Evolutionary conservation across 257 asterid species (phyloP).

Genomic region (Solanum dulcamara): DNA sequence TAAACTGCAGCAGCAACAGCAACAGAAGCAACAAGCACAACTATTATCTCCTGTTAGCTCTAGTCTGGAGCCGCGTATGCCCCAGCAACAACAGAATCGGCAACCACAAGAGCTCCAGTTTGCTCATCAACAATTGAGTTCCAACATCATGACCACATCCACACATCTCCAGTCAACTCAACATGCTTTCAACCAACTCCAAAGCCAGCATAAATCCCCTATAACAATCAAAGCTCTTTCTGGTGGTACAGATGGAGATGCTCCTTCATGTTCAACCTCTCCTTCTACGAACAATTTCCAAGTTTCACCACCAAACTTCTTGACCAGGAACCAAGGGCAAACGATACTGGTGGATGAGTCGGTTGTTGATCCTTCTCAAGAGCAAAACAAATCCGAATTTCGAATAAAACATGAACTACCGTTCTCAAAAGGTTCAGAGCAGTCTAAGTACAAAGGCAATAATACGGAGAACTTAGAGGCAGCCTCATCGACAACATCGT

Average conservation of each 20-base stretch:
- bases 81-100: conserved; percentile 52
- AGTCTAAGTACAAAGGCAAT: conserved; percentile 38
- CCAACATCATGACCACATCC: conserved; percentile 40
- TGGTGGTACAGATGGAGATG: conserved; percentile 53
- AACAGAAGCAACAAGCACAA: conserved; percentile 38
- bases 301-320: conserved; percentile 37
- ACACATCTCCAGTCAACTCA: conserved; percentile 46
- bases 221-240: conserved; percentile 29
- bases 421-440: conserved; percentile 44
- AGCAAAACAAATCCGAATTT: conserved; percentile 33
- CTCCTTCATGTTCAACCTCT: conserved; percentile 64
- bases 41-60: conserved; percentile 28
- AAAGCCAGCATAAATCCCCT: conserved; percentile 45
- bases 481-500: conserved; percentile 77
- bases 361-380: conserved; percentile 37
- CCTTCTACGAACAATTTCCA: conserved; percentile 62
- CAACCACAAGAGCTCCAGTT: conserved; percentile 32
- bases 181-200: conserved; percentile 51
- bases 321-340: conserved; percentile 41
- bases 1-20: conserved; percentile 43
- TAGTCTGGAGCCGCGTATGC: conserved; percentile 38
- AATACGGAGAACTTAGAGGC: conserved; percentile 62
- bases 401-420: conserved; percentile 44
- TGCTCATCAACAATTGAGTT: conserved; percentile 33
- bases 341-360: conserved; percentile 32